A percentile compares a stretch with the other conserved stretches of the same genome.
Conservation (phyloP, 169 alveolate genomes). For the Plasmodium sp. region DNA sequence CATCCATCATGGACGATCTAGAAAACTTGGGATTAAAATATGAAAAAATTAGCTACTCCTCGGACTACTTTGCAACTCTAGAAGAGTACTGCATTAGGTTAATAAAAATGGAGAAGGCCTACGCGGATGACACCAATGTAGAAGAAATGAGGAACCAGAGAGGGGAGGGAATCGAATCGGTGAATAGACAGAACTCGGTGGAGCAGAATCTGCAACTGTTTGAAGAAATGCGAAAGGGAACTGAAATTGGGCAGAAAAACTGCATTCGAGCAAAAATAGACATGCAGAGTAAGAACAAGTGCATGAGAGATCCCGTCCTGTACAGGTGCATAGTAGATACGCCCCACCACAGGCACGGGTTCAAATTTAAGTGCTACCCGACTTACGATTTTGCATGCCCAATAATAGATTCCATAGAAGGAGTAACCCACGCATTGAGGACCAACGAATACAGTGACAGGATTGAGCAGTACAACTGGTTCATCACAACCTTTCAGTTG, state of each 20-base stretch:
- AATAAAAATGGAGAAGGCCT: constrained; percentile 92
- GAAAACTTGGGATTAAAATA: constrained; percentile 91
- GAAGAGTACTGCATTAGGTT: constrained; percentile 90
- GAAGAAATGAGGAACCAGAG: constrained; percentile 97
- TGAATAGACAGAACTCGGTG: constrained; percentile 86
- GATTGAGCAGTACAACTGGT: constrained; percentile 96
- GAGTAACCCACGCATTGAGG: constrained; percentile 98
- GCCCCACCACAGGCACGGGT: constrained; percentile 96
- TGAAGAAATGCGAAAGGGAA: constrained; percentile 92
- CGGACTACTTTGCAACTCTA: constrained; percentile 94
- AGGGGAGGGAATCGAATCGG: constrained; percentile 94
- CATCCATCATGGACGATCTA: constrained; percentile 94
- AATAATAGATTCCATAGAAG: constrained; percentile 96
- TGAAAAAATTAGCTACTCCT: constrained; percentile 93
- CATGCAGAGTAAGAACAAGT: constrained; percentile 94
- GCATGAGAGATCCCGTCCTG: constrained; percentile 99
- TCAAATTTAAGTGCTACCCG: constrained; percentile 97
- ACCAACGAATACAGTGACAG: constrained; percentile 98
- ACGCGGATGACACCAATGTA: constrained; percentile 97
- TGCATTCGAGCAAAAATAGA: constrained; percentile 98
- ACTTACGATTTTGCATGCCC: constrained; percentile 99
- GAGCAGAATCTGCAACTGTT: constrained; percentile 94
- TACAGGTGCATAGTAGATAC: constrained; percentile 93
- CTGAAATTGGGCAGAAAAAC: constrained; percentile 91
- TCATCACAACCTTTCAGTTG: constrained; percentile 88